Conservation (phyloP, 2,329 filamentous ascomycete genomes). For the Cladosporium sp. region DNA sequence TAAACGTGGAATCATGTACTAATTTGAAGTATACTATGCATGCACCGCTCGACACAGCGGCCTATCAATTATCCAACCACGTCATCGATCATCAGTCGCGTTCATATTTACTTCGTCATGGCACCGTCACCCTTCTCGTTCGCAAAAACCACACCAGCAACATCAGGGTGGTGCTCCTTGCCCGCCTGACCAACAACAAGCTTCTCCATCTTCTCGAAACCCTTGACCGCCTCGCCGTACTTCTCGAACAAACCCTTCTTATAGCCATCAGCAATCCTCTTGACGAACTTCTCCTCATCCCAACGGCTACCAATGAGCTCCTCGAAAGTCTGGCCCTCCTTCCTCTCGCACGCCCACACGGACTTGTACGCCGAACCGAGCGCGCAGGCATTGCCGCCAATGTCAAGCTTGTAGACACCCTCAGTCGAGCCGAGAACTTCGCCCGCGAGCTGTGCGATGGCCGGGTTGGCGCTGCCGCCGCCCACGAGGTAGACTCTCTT, state of each 20-base stretch:
- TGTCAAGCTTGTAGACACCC: constrained; percentile 88
- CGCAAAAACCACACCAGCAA: constrained; percentile 14
- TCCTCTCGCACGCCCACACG: constrained; percentile 79
- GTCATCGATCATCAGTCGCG: no score
- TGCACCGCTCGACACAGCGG: background rate
- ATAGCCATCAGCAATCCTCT: constrained; percentile 80
- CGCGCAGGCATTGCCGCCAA: constrained; percentile 92
- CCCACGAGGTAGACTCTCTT: constrained; percentile 91
- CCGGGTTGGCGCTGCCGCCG: constrained; percentile 82
- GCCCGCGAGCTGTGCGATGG: constrained; percentile 79
- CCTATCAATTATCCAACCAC: background rate
- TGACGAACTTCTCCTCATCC: constrained; percentile 78
- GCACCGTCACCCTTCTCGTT: constrained; percentile 7
- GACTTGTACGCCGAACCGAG: constrained; percentile 94
- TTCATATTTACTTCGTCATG: background rate
- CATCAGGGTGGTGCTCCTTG: constrained; percentile 14
- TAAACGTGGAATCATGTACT: no score
- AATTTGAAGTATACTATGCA: no score
- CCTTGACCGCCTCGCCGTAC: constrained; percentile 73
- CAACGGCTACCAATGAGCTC: constrained; percentile 79
- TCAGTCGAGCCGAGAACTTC: constrained; percentile 86
- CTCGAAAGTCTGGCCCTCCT: constrained; percentile 65
- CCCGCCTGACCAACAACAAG: constrained; percentile 48
- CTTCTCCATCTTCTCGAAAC: constrained; percentile 73
- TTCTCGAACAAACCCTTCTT: constrained; percentile 66